Conservation (phyloP, 768 basidiomycete species). For the Phanerochaete carnosa region DNA sequence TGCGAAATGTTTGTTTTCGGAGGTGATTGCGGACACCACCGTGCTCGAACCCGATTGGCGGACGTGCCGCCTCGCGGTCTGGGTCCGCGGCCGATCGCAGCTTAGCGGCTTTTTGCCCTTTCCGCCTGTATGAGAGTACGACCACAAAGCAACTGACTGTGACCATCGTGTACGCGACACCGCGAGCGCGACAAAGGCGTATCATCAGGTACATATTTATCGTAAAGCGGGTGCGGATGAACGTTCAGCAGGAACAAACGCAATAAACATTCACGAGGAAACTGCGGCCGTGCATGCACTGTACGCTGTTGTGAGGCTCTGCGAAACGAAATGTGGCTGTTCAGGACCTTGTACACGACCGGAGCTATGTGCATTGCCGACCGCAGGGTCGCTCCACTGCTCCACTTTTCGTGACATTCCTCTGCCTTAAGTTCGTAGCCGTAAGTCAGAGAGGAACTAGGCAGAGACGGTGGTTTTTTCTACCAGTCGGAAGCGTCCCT, state of each 20-base stretch:
- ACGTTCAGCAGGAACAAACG: not conserved
- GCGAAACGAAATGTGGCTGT: not conserved
- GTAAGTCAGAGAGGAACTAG: not conserved
- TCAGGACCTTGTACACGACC: not conserved
- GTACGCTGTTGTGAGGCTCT: not conserved
- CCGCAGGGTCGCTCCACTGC: not conserved
- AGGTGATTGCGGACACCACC: constrained; percentile 1
- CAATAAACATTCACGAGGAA: not conserved
- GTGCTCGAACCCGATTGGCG: not conserved
- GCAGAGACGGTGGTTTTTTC: not conserved
- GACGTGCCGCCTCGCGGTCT: not conserved
- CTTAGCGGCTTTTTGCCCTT: not conserved
- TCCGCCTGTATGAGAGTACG: no score
- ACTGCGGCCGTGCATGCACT: not conserved
- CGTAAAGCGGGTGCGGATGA: not conserved
- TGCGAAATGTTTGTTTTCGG: constrained; percentile 6
- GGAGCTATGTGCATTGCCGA: not conserved
- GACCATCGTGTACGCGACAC: not conserved
- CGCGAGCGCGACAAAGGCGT: not conserved
- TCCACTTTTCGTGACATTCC: not conserved
- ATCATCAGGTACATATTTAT: not conserved
- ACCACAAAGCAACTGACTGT: no score
- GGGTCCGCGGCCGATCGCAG: not conserved
- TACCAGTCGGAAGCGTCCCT: not conserved
- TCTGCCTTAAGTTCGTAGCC: not conserved